phyloP scores from a whole-genome alignment of 371 early-diverging fungal genomes.

The Apophysomyces sp. region DNA sequence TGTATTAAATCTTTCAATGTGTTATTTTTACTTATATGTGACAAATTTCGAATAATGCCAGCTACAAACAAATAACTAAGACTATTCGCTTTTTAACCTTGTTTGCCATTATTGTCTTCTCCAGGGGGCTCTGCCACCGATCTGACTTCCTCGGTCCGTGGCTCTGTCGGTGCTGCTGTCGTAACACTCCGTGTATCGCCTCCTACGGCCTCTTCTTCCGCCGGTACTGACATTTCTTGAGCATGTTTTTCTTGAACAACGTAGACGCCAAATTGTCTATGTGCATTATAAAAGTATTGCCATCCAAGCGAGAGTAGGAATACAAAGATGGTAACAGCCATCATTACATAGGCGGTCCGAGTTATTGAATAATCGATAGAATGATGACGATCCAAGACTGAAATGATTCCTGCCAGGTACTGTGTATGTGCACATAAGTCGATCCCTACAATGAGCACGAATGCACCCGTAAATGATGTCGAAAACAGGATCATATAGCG shows the following conservation, averaged over 20 bases:
- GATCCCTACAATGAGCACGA: conserved; percentile 16
- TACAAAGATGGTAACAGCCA: conserved; percentile 22
- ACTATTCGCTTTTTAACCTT: no score
- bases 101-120: no score
- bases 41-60: no score
- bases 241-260: background rate
- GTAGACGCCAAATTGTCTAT: conserved; percentile 8
- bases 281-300: conserved; percentile 20
- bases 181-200: no score
- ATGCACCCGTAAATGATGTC: conserved; percentile 21
- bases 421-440: conserved; percentile 19
- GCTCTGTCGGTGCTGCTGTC: no score
- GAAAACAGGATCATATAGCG: conserved; percentile 18
- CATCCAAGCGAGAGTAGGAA: conserved; percentile 24
- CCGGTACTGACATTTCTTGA: background rate
- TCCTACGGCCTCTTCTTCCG: background rate
- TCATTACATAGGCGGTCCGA: conserved; percentile 15
- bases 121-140: no score
- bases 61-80: no score
- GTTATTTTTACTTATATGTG: no score
- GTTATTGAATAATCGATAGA: conserved; percentile 10
- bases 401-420: conserved; percentile 18
- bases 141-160: no score
- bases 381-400: conserved; percentile 20
- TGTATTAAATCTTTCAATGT: no score